A percentile compares a stretch with the other conserved stretches of the same genome.
Conservation (phyloP, 768 basidiomycete species). For the Dacryopinax spathularia region DNA sequence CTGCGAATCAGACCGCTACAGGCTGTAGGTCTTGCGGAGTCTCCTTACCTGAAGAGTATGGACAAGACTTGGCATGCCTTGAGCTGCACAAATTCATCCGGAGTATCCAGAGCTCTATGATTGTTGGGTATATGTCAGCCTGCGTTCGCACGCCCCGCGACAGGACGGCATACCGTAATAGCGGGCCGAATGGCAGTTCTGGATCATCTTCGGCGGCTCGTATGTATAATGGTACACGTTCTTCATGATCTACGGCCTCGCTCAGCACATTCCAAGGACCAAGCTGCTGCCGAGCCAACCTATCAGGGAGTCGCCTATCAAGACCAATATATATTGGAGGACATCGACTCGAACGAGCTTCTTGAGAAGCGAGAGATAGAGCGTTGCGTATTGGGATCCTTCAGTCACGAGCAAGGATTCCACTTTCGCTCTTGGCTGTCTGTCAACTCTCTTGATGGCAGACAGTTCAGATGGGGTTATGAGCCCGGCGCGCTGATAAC, state of each 20-base stretch:
- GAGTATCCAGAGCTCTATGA: constrained; percentile 70
- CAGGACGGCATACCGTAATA: constrained; percentile 49
- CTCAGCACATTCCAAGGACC: not conserved
- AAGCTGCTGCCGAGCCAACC: constrained; percentile 33
- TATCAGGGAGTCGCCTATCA: constrained; percentile 76
- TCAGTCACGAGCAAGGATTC: constrained; percentile 72
- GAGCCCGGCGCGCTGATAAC: constrained; percentile 85
- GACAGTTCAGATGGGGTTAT: constrained; percentile 76
- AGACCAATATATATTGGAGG: constrained; percentile 71
- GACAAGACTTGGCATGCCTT: constrained; percentile 81
- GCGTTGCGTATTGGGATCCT: constrained; percentile 64
- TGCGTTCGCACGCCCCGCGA: constrained; percentile 1
- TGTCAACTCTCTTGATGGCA: constrained; percentile 81
- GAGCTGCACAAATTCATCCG: constrained; percentile 91
- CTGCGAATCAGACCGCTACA: not conserved
- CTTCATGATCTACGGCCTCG: constrained; percentile 55
- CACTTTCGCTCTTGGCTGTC: constrained; percentile 55
- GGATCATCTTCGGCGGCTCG: constrained; percentile 48
- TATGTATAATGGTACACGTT: constrained; percentile 65
- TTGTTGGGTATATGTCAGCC: constrained; percentile 12
- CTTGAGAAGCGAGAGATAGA: constrained; percentile 82
- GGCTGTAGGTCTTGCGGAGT: not conserved
- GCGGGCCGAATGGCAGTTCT: constrained; percentile 64
- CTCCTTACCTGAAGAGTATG: constrained; percentile 57
- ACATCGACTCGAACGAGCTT: constrained; percentile 73